Evolutionary conservation across 2,329 filamentous ascomycete species (phyloP).

Genomic region (Lachnellula subtilissima): DNA sequence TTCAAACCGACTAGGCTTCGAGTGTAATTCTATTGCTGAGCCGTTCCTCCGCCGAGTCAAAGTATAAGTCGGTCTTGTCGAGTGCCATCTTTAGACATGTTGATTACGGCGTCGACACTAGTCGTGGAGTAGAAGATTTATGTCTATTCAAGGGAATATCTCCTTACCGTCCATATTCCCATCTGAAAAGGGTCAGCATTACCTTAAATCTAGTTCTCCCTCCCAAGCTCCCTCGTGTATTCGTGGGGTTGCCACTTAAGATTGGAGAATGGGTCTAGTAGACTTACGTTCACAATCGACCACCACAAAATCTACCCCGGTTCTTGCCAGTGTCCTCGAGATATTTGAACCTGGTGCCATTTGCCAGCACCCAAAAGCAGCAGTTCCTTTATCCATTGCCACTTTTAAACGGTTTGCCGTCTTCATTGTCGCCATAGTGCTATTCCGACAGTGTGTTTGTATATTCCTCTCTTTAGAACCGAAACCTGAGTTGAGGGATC

Average conservation of each 20-base stretch:
- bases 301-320: slow-evolving; percentile 63
- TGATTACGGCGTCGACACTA: too few species aligned
- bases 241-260: not conserved
- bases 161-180: not conserved
- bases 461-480: not conserved
- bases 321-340: slow-evolving; percentile 54
- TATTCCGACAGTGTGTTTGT: not conserved
- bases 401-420: slow-evolving; percentile 44
- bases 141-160: not conserved
- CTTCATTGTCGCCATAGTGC: slow-evolving; percentile 27
- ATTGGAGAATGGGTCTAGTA: not conserved
- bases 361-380: slow-evolving; percentile 56
- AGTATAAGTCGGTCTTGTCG: too few species aligned
- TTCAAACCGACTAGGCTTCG: too few species aligned
- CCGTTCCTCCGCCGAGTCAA: too few species aligned
- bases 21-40: too few species aligned
- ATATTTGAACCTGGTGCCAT: slow-evolving; percentile 58
- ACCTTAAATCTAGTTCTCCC: not conserved
- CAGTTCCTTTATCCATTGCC: slow-evolving; percentile 42
- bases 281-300: slow-evolving; percentile 45
- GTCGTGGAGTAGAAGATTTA: too few species aligned
- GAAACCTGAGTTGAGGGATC: not conserved
- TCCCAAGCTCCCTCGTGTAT: too few species aligned
- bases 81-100: too few species aligned
- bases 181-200: not conserved